Conservation (phyloP, 202 grass and related monocot genomes). For the Hordeum pubiflorum region DNA sequence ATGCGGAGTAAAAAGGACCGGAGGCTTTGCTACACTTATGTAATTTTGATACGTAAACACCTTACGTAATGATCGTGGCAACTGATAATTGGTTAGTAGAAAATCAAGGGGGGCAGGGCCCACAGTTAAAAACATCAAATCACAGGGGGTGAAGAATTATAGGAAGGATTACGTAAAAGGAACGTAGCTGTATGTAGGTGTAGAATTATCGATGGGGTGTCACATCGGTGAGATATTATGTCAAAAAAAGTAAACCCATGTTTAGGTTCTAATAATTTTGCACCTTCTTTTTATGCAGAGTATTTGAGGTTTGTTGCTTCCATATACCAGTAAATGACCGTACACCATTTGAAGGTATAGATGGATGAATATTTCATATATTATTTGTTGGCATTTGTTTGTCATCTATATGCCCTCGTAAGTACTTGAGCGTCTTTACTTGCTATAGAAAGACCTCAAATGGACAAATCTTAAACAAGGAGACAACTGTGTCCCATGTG, state of each 20-base stretch:
- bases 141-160: too few relatives aligned
- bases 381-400: neutral
- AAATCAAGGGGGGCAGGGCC: too few relatives aligned
- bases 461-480: neutral
- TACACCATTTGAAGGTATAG: constrained; percentile 56
- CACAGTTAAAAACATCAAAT: too few relatives aligned
- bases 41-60: too few relatives aligned
- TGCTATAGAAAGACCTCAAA: neutral
- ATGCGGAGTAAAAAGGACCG: too few relatives aligned
- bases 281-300: constrained; percentile 29
- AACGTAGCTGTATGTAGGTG: too few relatives aligned
- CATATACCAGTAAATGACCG: constrained; percentile 58
- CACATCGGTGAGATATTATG: too few relatives aligned
- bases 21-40: too few relatives aligned
- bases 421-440: neutral
- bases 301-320: constrained; percentile 64
- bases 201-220: too few relatives aligned
- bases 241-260: neutral
- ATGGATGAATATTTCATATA: neutral
- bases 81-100: too few relatives aligned
- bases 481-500: neutral
- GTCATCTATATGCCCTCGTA: neutral
- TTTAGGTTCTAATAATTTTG: neutral
- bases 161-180: too few relatives aligned
- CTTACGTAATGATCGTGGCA: too few relatives aligned